Conservation (phyloP, 441 rosid genomes). For the Biscutella laevigata region DNA sequence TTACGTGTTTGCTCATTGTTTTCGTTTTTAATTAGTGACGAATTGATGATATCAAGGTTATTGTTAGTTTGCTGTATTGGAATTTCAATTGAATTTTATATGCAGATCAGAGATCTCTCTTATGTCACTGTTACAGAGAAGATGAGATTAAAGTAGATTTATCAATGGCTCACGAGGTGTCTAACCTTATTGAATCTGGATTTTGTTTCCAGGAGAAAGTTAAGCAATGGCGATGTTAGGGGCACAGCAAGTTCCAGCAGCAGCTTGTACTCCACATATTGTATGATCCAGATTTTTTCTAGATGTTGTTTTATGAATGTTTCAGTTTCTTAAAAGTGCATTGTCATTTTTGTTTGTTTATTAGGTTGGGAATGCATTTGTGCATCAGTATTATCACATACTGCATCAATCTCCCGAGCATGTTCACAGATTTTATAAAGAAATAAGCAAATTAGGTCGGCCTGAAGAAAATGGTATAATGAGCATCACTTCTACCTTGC, state of each 20-base stretch:
- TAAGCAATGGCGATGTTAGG: slow-evolving; percentile 28
- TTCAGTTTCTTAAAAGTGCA: background rate
- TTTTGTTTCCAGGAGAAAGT: slow-evolving; percentile 14
- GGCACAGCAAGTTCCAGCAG: slow-evolving; percentile 26
- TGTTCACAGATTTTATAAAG: slow-evolving; percentile 71
- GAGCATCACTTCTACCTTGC: slow-evolving; percentile 63
- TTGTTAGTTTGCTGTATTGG: background rate
- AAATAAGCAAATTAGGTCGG: slow-evolving; percentile 76
- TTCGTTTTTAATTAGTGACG: background rate
- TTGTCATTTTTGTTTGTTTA: slow-evolving; percentile 14
- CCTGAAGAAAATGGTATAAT: slow-evolving; percentile 51
- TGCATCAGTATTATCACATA: slow-evolving; percentile 73
- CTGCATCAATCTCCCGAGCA: slow-evolving; percentile 67
- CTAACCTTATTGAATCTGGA: background rate
- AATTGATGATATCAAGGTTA: background rate
- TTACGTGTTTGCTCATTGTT: background rate
- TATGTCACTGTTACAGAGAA: background rate
- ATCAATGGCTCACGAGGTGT: background rate
- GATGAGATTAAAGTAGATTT: background rate
- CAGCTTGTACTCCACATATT: slow-evolving; percentile 29
- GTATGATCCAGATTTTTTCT: slow-evolving; percentile 10
- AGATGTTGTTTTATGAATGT: background rate
- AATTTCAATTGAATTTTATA: background rate
- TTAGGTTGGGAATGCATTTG: slow-evolving; percentile 89
- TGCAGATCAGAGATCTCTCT: slow-evolving; percentile 16